Evolutionary conservation across 371 early-diverging fungal genomes (phyloP), one percentile per base, ranked within the genome.

Genomic region (Phascolomyces articulosus): DNA sequence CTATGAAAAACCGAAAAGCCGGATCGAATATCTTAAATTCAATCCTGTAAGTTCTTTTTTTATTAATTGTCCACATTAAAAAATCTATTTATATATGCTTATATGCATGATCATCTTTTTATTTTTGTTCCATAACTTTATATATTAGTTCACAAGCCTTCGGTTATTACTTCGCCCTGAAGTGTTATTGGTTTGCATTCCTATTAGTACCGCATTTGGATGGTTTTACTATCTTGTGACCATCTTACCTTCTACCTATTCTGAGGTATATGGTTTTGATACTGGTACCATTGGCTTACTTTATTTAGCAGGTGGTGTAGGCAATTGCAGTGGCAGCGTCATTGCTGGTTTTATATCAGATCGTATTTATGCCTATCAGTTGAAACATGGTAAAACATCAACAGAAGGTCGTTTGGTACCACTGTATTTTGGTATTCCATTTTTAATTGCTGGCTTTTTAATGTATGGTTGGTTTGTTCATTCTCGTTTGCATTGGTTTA

Each of bases 211-310:
- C 27, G 67, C 71, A 3, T 87, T 85, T 64, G 87, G 86, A 0
- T 75, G 79, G 54, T 85, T 82, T 57, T 85, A 79, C 60, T 69
- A 72, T 24, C 66, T 80, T n/a, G 74, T 83, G 6, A 82, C 85
- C 1, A 75, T 78, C 27, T 68, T 81, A 49, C 79, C 86, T 23
- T 38, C 66, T 6, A 77, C 79, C 0, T 86, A 71, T 48, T 57
- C 68, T 6, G 48, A 51, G 2, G 34, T 77, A 2, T 87, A 86
- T 40, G 48, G 65, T 0, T 77, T 87, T 40, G 65, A 74, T n/a
- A 77, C 83, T 11, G 81, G 83, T 11, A 56, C 68, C 2, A 72
- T 77, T 29, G 87, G 86, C 9, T 62, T 85, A 13, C 78, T 79
- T 48, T 87, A 71, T 62, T 53, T 87, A 21, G 67, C 83, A 2